phyloP scores from a whole-genome alignment of 306 rosid genomes.

The Cucumis hystrix region DNA sequence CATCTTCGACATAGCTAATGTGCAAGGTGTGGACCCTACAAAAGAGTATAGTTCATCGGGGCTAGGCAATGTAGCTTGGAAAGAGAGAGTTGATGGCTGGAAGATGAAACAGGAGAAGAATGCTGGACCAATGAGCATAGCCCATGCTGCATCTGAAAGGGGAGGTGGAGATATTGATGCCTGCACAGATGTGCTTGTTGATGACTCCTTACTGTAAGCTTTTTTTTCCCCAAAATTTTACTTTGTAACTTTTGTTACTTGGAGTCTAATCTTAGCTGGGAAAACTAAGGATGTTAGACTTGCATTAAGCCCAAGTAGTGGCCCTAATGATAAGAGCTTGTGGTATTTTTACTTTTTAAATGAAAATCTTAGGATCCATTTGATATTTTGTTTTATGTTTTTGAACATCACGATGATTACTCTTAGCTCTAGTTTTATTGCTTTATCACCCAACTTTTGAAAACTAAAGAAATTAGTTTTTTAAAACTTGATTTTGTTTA shows the following conservation, averaged over 20 bases:
- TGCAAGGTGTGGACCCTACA: constrained; percentile 53
- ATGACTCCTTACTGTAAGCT: constrained; percentile 76
- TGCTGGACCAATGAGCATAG: constrained; percentile 73
- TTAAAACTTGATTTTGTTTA: too few species aligned
- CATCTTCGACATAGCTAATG: constrained; percentile 43
- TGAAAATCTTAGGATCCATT: background rate
- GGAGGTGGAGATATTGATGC: constrained; percentile 95
- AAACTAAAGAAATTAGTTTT: too few species aligned
- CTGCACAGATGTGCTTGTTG: constrained; percentile 73
- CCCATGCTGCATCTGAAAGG: constrained; percentile 87
- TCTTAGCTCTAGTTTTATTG: too few species aligned
- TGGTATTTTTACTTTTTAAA: background rate
- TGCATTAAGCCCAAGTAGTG: background rate
- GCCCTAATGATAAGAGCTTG: background rate
- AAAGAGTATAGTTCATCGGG: constrained; percentile 49
- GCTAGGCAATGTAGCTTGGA: constrained; percentile 94
- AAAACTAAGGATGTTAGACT: background rate
- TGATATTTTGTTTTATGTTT: background rate
- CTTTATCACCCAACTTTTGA: too few species aligned
- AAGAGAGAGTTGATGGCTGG: constrained; percentile 99
- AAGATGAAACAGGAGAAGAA: constrained; percentile 94
- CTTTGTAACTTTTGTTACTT: constrained; percentile 5
- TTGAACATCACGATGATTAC: background rate
- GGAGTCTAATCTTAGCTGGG: background rate
- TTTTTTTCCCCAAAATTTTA: background rate